Evolutionary conservation across 2,329 filamentous ascomycete species (phyloP), one percentile per base, ranked within the genome.

Genomic region (Fusarium luffae): DNA sequence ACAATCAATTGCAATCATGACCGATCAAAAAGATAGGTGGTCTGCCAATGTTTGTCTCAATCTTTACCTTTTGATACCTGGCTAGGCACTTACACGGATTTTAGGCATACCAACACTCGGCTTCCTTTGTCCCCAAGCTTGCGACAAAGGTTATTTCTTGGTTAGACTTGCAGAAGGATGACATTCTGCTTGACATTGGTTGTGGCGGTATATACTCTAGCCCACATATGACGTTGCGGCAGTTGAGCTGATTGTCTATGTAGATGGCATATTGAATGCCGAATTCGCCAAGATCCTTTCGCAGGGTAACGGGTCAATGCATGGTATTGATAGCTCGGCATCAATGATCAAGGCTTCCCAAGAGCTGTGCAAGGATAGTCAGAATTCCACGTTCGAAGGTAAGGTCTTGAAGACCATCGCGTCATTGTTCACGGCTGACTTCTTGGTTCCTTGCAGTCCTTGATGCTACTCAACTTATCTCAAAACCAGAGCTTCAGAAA

Each of bases 51-150:
- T 76, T 67, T n/a, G 66, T 63, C 30, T 54, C 40, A 12, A 21
- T 48, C 13, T 71, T 14, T 14, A 8, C 30, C 30, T 6, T 19
- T 19, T 25, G 40, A n/a, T 52, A 9, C 23, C 32, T 52, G 27
- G 27, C 46, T 47, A 40, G 70, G 37, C 23, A 68, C 62, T 71
- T 70, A 74, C 66, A 75, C 34, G 27, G 19, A 47, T 4, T 14
- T 13, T 63, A 89, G 86, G 84, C 84, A 32, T 91, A 91, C 74
- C 85, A 88, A 63, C 80, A 85, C 61, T 85, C 88, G 3, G 89
- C 89, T 10, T 85, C 86, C 0, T 91, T 91, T 71, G 89, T 91
- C 11, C 88, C 89, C 5, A 87, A 88, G 73, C 80, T 91, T 12
- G 85, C 88, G 2, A 83, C 82, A 18, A 89, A 88, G 63, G 82